Percentiles rank a stretch among this genome's conserved stretches.
phyloP scores from a whole-genome alignment of 2,329 filamentous ascomycete species.

The Pseudocercospora fijiensis region DNA sequence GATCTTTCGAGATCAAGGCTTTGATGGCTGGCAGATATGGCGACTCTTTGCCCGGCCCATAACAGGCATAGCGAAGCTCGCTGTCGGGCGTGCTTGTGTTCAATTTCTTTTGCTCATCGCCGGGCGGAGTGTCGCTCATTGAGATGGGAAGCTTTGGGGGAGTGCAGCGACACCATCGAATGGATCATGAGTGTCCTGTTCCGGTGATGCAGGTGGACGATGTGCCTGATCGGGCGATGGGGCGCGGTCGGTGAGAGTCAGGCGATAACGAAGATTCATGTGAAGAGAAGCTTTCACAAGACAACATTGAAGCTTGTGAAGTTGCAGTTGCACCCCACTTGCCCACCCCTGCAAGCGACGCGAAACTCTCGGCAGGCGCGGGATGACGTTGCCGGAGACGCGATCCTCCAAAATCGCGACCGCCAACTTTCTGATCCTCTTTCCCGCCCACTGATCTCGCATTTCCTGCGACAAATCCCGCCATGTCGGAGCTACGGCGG shows the following conservation, averaged over 20 bases:
- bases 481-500: constrained; percentile 38
- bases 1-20: constrained; percentile 88
- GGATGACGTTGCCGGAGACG: not conserved
- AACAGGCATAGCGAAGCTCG: constrained; percentile 55
- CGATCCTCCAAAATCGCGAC: not conserved
- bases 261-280: not conserved
- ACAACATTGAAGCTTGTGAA: not conserved
- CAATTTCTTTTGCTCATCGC: constrained; percentile 11
- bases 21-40: constrained; percentile 81
- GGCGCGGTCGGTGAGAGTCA: not conserved
- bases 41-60: constrained; percentile 59
- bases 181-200: not conserved
- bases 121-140: constrained; percentile 14
- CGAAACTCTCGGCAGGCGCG: not conserved
- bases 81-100: not conserved
- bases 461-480: not conserved
- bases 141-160: not conserved
- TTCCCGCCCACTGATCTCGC: not conserved
- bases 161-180: not conserved
- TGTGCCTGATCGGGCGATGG: not conserved
- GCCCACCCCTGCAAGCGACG: not conserved
- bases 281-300: not conserved
- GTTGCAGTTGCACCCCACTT: not conserved
- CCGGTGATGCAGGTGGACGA: not conserved
- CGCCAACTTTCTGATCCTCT: not conserved